Evolutionary conservation across 1,284 basidiomycete genomes (phyloP).

Genomic region (Ganoderma resinaceum): DNA sequence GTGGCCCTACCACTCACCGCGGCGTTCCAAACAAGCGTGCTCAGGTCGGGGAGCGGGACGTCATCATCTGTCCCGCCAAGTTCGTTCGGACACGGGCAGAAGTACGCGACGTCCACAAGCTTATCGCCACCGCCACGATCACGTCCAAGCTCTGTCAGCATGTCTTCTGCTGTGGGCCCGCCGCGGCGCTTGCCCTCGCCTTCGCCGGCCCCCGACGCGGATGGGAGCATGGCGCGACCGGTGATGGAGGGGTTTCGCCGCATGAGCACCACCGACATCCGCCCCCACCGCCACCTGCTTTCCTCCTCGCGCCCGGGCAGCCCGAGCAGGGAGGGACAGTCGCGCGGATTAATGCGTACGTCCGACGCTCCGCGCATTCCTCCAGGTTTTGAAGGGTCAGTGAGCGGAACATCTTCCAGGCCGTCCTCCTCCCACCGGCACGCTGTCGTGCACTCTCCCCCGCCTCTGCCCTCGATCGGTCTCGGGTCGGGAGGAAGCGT

Average conservation of each 20-base stretch:
- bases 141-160: constrained; percentile 31
- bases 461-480: constrained; percentile 3
- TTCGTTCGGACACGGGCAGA: constrained; percentile 19
- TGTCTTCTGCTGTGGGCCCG: constrained; percentile 16
- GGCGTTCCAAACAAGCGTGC: constrained; percentile 37
- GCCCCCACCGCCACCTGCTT: constrained; percentile 25
- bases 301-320: constrained; percentile 2
- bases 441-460: constrained; percentile 13
- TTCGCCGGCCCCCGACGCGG: constrained; percentile 7
- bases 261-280: constrained; percentile 35
- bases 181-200: constrained; percentile 20
- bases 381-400: constrained; percentile 13
- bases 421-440: constrained; percentile 12
- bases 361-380: constrained; percentile 15
- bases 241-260: constrained; percentile 26
- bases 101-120: constrained; percentile 29
- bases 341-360: constrained; percentile 15
- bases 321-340: constrained; percentile 4
- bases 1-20: constrained; percentile 32
- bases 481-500: not conserved
- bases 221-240: constrained; percentile 21
- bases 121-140: constrained; percentile 14
- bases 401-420: not conserved
- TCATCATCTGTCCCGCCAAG: constrained; percentile 10
- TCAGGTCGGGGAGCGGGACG: constrained; percentile 25